phyloP scores from a whole-genome alignment of 805 yeast genomes.

The Saccharomycopsis sp. region DNA sequence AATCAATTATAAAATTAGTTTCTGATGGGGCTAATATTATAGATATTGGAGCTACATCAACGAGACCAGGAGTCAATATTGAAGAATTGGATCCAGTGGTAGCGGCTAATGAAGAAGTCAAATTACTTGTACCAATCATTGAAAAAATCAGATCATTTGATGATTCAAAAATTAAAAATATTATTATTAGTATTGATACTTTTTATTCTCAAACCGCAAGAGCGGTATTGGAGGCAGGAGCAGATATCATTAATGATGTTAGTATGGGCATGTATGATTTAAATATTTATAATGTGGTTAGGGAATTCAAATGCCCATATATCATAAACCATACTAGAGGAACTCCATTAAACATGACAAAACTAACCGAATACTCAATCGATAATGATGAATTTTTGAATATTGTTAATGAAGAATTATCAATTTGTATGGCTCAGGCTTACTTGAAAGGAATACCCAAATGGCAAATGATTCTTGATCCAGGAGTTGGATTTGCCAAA shows the following conservation, averaged over 20 bases:
- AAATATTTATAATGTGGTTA: constrained; percentile 57
- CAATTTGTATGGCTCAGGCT: constrained; percentile 45
- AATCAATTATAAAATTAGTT: constrained; percentile 39
- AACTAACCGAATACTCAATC: constrained; percentile 38
- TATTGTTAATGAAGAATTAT: constrained; percentile 57
- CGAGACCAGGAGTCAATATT: constrained; percentile 64
- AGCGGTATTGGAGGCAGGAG: constrained; percentile 62
- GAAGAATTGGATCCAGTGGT: constrained; percentile 24
- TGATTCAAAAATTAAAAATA: constrained; percentile 28
- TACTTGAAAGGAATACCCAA: constrained; percentile 53
- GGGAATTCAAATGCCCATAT: constrained; percentile 57
- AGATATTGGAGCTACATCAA: constrained; percentile 92
- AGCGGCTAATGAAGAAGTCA: constrained; percentile 57
- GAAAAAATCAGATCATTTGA: constrained; percentile 41
- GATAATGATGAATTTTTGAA: constrained; percentile 31
- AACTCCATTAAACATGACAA: constrained; percentile 60
- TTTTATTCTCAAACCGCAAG: constrained; percentile 69
- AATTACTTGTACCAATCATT: constrained; percentile 62
- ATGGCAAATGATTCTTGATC: constrained; percentile 91
- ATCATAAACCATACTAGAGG: constrained; percentile 83
- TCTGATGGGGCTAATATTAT: constrained; percentile 60
- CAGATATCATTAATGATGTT: constrained; percentile 86
- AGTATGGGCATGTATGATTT: constrained; percentile 78
- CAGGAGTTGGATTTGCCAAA: constrained; percentile 97
- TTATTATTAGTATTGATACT: constrained; percentile 78